Percentiles rank a stretch among this genome's conserved stretches.
Evolutionary conservation across 331 rosid genomes (phyloP).

Genomic region (Pyrus hybrid): DNA sequence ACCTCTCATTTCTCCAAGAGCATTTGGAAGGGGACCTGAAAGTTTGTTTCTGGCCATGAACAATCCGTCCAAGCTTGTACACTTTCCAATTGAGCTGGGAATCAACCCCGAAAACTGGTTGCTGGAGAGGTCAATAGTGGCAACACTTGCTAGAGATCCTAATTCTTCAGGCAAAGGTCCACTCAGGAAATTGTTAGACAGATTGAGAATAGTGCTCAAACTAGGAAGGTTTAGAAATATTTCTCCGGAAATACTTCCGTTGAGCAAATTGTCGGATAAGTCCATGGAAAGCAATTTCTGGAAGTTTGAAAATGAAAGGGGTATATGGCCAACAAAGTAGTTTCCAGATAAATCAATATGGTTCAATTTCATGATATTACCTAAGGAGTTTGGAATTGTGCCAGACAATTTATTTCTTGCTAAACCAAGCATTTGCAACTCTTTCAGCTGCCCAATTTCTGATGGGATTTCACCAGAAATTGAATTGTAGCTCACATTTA

Average conservation of each 20-base stretch:
- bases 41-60: constrained; percentile 38
- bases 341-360: constrained; percentile 53
- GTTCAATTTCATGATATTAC: constrained; percentile 40
- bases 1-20: constrained; percentile 41
- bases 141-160: constrained; percentile 22
- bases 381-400: constrained; percentile 49
- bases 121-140: constrained; percentile 47
- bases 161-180: constrained; percentile 60
- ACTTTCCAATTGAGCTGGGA: constrained; percentile 42
- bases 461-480: constrained; percentile 56
- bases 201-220: constrained; percentile 43
- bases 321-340: constrained; percentile 35
- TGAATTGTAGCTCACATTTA: constrained; percentile 50
- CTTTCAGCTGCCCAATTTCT: constrained; percentile 38
- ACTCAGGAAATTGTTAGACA: constrained; percentile 52
- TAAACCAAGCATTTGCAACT: constrained; percentile 34
- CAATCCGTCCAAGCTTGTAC: constrained; percentile 53
- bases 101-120: constrained; percentile 47
- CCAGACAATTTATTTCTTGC: constrained; percentile 52
- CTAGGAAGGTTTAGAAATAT: constrained; percentile 33
- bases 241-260: constrained; percentile 53
- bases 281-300: constrained; percentile 44
- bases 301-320: constrained; percentile 41
- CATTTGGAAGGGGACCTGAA: constrained; percentile 53
- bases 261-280: constrained; percentile 52